Evolutionary conservation across 495 filamentous ascomycete species (phyloP).

Genomic region (Arthonia radiata): DNA sequence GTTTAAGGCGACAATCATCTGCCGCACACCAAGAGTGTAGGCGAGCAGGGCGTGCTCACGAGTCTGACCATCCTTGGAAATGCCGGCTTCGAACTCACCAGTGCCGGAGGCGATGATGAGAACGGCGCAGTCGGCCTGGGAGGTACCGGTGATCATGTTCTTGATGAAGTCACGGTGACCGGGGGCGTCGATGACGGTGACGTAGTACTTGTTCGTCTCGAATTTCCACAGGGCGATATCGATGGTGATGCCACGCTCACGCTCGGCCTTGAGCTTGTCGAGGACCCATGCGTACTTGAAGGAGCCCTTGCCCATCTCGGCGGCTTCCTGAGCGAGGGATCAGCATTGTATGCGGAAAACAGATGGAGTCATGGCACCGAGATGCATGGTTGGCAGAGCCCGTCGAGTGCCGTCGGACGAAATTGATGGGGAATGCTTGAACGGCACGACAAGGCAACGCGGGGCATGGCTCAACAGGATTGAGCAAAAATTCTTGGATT

Average conservation of each 20-base stretch:
- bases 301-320: conserved; percentile 98
- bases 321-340: conserved; percentile 52
- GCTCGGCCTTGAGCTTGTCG: conserved; percentile 99
- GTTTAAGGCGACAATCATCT: conserved; percentile 99
- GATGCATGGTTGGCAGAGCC: no score
- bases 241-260: conserved; percentile 99
- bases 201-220: conserved; percentile 95
- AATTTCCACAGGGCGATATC: conserved; percentile 99
- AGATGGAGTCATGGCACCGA: no score
- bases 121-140: conserved; percentile 97
- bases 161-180: conserved; percentile 99
- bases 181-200: conserved; percentile 98
- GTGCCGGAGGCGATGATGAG: conserved; percentile 99
- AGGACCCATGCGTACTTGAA: conserved; percentile 99
- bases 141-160: conserved; percentile 99
- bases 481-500: no score
- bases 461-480: no score
- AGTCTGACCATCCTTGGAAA: conserved; percentile 99
- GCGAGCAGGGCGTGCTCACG: conserved; percentile 99
- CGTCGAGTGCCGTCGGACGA: no score
- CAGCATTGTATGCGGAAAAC: conserved; percentile 10
- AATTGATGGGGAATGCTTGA: no score
- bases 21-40: conserved; percentile 98
- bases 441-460: no score
- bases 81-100: conserved; percentile 99